Conservation (phyloP, 1,139 yeast genomes). For the Suhomyces atakaporum region DNA sequence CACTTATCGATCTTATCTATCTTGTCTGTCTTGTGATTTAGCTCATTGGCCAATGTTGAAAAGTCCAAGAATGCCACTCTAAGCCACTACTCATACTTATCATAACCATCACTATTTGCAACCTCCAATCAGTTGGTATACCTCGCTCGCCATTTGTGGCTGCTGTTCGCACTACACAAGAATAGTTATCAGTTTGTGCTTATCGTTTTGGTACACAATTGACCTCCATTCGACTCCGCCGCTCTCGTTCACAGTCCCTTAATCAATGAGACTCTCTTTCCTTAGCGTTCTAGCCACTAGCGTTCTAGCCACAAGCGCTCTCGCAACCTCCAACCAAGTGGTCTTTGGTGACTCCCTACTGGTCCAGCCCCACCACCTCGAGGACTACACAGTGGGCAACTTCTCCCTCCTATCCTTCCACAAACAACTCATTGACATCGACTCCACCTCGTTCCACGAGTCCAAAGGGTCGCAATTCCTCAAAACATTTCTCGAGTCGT, state of each 20-base stretch:
- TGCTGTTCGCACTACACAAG: background rate
- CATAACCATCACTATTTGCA: too few species aligned
- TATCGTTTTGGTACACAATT: too few species aligned
- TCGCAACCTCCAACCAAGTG: slow-evolving; percentile 4
- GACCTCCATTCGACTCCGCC: too few species aligned
- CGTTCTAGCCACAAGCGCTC: background rate
- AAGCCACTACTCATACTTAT: too few species aligned
- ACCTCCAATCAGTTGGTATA: too few species aligned
- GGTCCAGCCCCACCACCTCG: too few species aligned
- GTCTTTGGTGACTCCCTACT: slow-evolving; percentile 5
- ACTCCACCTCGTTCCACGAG: slow-evolving; percentile 19
- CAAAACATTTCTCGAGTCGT: slow-evolving; percentile 33
- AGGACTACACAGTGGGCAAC: slow-evolving; percentile 16
- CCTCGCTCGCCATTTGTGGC: background rate
- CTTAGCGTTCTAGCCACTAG: too few species aligned
- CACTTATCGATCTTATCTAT: too few species aligned
- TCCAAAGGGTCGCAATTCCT: slow-evolving; percentile 21
- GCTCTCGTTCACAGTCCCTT: too few species aligned
- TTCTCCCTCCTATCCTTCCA: slow-evolving; percentile 20
- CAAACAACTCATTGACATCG: slow-evolving; percentile 17
- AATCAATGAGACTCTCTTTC: background rate
- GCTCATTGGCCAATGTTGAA: too few species aligned
- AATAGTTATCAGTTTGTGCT: slow-evolving; percentile 1
- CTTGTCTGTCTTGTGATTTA: too few species aligned
- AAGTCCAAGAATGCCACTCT: too few species aligned